These are phyloP conservation scores for Metschnikowia lochheadii DNA, from an alignment of 805 yeast genomes.

Conservation along the genomic window DNA sequence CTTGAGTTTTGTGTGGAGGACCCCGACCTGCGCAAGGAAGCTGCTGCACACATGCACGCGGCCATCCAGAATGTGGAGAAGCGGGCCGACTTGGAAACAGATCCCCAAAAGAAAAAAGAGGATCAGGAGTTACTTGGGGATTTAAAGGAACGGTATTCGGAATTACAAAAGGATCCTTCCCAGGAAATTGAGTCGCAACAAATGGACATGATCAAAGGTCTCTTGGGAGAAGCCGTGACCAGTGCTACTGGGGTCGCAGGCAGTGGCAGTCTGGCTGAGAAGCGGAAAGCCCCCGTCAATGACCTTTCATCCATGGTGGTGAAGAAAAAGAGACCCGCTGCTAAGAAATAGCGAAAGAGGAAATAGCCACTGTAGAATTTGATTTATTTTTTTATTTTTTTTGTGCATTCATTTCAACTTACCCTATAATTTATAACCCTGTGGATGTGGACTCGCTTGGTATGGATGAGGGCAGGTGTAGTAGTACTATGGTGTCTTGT, in stretches of 20 bases:
- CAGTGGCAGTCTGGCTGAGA: constrained; percentile 3
- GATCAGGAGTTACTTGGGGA: constrained; percentile 51
- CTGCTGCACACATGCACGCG: constrained; percentile 49
- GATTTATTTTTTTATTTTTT: no score
- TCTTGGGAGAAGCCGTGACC: constrained; percentile 45
- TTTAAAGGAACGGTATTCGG: constrained; percentile 52
- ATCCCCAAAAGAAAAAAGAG: constrained; percentile 40
- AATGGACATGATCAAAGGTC: constrained; percentile 50
- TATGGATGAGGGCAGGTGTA: not conserved
- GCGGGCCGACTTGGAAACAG: constrained; percentile 33
- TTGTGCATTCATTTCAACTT: no score
- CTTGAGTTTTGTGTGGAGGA: constrained; percentile 64
- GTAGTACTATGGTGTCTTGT: not conserved
- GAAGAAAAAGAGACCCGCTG: constrained; percentile 32
- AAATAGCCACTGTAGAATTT: no score
- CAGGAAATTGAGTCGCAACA: constrained; percentile 48
- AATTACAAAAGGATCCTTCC: constrained; percentile 49
- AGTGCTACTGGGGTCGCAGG: constrained; percentile 6
- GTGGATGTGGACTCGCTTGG: no score
- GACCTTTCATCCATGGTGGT: constrained; percentile 62
- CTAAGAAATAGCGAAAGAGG: not conserved
- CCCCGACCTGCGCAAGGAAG: constrained; percentile 42
- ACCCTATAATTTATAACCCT: not conserved
- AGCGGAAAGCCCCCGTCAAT: constrained; percentile 37
- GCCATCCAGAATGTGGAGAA: constrained; percentile 45